phyloP scores from a whole-genome alignment of 2,329 filamentous ascomycete genomes.

The Biscogniauxia marginata region DNA sequence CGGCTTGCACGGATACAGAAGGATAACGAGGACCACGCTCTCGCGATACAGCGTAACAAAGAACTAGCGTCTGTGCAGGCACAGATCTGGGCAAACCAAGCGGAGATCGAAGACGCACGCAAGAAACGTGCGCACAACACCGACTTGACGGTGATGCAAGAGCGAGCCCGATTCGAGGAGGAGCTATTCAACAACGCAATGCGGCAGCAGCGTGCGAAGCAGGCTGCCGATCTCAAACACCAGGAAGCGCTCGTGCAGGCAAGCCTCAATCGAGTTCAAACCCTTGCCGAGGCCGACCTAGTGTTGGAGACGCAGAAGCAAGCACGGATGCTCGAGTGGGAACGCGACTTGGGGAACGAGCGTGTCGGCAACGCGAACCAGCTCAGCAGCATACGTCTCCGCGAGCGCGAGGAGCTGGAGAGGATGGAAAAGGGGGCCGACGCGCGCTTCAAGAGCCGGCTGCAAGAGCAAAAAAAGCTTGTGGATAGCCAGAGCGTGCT shows the following conservation, averaged over 20 bases:
- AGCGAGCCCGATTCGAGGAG: slow-evolving; percentile 49
- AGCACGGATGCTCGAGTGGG: slow-evolving; percentile 48
- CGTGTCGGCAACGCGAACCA: slow-evolving; percentile 48
- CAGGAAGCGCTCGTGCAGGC: slow-evolving; percentile 48
- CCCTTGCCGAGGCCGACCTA: slow-evolving; percentile 47
- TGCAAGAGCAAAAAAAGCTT: slow-evolving; percentile 52
- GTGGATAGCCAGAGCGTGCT: slow-evolving; percentile 44
- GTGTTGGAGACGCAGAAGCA: slow-evolving; percentile 45
- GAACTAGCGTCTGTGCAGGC: slow-evolving; percentile 53
- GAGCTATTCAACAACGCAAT: slow-evolving; percentile 38
- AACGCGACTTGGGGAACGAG: slow-evolving; percentile 45
- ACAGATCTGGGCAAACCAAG: slow-evolving; percentile 47
- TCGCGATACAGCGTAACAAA: slow-evolving; percentile 46
- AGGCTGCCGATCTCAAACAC: slow-evolving; percentile 41
- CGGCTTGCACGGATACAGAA: slow-evolving; percentile 44
- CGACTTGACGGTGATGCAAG: slow-evolving; percentile 43
- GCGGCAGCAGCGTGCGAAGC: slow-evolving; percentile 36
- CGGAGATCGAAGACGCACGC: slow-evolving; percentile 52
- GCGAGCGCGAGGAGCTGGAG: slow-evolving; percentile 52
- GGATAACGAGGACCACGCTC: slow-evolving; percentile 49
- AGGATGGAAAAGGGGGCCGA: slow-evolving; percentile 47
- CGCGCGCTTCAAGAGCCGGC: slow-evolving; percentile 41
- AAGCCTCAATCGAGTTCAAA: slow-evolving; percentile 41
- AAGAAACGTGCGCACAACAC: slow-evolving; percentile 45
- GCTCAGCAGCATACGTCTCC: slow-evolving; percentile 47